phyloP scores from a whole-genome alignment of 805 yeast genomes.

The Ogataea sp. region DNA sequence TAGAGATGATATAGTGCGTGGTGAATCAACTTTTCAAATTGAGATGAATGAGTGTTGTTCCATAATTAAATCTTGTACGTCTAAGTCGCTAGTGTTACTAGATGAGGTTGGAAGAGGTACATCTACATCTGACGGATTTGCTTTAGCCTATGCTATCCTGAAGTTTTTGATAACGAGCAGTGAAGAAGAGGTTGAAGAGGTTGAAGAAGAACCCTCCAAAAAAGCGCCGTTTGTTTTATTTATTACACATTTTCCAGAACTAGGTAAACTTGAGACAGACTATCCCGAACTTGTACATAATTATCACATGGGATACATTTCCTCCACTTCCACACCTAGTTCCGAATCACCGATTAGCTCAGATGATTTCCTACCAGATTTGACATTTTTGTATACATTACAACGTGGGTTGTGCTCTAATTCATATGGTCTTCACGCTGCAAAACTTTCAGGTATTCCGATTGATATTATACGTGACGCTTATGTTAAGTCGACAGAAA shows the following conservation, averaged over 20 bases:
- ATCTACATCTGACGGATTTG: constrained; percentile 64
- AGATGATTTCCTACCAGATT: constrained; percentile 24
- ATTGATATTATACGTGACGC: constrained; percentile 38
- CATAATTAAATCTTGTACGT: constrained; percentile 43
- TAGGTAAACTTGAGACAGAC: constrained; percentile 41
- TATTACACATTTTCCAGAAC: constrained; percentile 76
- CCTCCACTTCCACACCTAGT: too few species aligned
- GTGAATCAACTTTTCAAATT: constrained; percentile 78
- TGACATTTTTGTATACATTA: constrained; percentile 46
- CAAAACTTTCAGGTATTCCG: constrained; percentile 62
- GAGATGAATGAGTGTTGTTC: constrained; percentile 62
- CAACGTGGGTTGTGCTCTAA: constrained; percentile 44
- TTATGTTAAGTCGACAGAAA: constrained; percentile 22
- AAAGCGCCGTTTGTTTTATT: constrained; percentile 53
- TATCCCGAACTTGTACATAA: constrained; percentile 38
- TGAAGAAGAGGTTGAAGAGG: too few species aligned
- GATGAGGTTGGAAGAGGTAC: constrained; percentile 80
- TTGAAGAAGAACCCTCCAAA: too few species aligned
- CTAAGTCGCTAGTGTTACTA: constrained; percentile 50
- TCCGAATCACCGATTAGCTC: too few species aligned
- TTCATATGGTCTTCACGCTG: constrained; percentile 83
- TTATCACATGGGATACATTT: constrained; percentile 64
- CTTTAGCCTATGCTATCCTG: constrained; percentile 70
- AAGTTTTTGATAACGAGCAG: constrained; percentile 37
- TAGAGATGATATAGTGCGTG: constrained; percentile 62